phyloP scores from a whole-genome alignment of 1,284 basidiomycete species.

The Fomitopsis betulina region DNA sequence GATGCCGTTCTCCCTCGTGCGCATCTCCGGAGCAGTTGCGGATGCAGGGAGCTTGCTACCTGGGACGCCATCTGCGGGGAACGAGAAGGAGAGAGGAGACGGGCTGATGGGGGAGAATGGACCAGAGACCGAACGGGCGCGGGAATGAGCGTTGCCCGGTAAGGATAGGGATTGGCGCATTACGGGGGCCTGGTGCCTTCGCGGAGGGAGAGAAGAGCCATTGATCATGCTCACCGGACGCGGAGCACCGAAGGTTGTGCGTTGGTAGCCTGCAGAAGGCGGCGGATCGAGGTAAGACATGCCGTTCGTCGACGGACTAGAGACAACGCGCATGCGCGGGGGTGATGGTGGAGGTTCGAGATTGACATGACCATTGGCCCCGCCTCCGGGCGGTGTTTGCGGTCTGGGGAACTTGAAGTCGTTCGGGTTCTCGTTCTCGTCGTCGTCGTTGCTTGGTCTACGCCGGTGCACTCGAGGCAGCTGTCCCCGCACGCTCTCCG shows the following conservation, averaged over 20 bases:
- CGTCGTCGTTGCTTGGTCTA: slow-evolving; percentile 33
- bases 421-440: slow-evolving; percentile 5
- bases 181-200: slow-evolving; percentile 28
- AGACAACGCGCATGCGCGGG: slow-evolving; percentile 32
- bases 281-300: slow-evolving; percentile 28
- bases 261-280: slow-evolving; percentile 37
- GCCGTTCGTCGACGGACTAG: slow-evolving; percentile 29
- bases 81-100: slow-evolving; percentile 45
- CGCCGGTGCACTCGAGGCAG: slow-evolving; percentile 24
- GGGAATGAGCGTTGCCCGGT: slow-evolving; percentile 27
- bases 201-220: slow-evolving; percentile 14
- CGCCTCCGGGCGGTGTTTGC: slow-evolving; percentile 9
- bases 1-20: slow-evolving; percentile 12
- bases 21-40: slow-evolving; percentile 20
- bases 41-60: slow-evolving; percentile 15
- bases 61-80: slow-evolving; percentile 30
- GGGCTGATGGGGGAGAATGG: slow-evolving; percentile 49
- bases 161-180: slow-evolving; percentile 46
- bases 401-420: slow-evolving; percentile 18
- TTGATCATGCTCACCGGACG: slow-evolving; percentile 27
- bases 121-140: slow-evolving; percentile 50
- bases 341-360: slow-evolving; percentile 7
- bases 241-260: slow-evolving; percentile 30
- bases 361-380: slow-evolving; percentile 2
- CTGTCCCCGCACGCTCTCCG: neutral